Evolutionary conservation across 768 basidiomycete species (phyloP), one percentile per base, ranked within the genome.

Genomic region (Psilocybe subaeruginosa): DNA sequence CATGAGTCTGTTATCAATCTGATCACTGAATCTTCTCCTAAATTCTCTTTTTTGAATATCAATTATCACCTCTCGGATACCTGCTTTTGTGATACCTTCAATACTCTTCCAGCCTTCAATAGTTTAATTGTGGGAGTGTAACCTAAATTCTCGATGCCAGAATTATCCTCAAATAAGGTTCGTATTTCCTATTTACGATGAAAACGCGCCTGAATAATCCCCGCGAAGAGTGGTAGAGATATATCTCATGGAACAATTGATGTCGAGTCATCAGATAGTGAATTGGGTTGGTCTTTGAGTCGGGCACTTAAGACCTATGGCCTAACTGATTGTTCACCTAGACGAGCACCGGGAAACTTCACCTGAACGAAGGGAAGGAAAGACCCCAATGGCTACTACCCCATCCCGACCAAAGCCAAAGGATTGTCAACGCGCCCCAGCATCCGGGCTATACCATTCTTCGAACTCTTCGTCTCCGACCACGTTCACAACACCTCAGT

Each of bases 1-100:
- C 63, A 61, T 62, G 61, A 48, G 55, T 19, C 54, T 63, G 9
- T 64, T 64, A 64, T 68, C 65, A 53, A 57, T 59, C 55, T 54
- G 19, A 56, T 30, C 48, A 31, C 55, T 59, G 35, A 54, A 14
- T 29, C 35, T 47, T 31, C 30, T 37, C 17, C 48, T 33, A 43
- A 43, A 50, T 47, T 48, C 23, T 11, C 41, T 43, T 43, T 43
- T 12, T 43, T 48, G 27, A 27, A 57, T 57, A 57, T 45, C 56
- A 45, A 35, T 9, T 56, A 33, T 41, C 37, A n/a, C 33, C 31
- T 61, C 45, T 59, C 61, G 58, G 63, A 68, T 65, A 66, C 65
- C 65, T 57, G 37, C 60, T 45, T 63, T 61, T 31, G 14, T 62
- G 17, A 31, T 39, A 19, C 56, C 46, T 35, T 19, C 27, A 46